A percentile compares a stretch with the other conserved stretches of the same genome.
Conservation (phyloP, 2,329 filamentous ascomycete genomes). For the Ophiostoma montium region DNA sequence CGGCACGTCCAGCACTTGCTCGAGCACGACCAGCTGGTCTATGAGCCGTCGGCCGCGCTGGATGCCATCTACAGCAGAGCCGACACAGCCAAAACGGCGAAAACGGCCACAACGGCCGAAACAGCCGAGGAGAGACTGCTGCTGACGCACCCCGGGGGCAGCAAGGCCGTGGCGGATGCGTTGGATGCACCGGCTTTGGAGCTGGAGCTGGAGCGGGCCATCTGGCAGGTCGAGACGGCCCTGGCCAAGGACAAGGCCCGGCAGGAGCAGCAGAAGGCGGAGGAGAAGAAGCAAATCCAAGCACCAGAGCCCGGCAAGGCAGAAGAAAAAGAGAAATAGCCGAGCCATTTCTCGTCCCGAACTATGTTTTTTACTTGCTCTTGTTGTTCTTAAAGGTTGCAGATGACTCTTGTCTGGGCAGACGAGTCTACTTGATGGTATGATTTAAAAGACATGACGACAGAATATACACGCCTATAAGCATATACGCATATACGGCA, state of each 20-base stretch:
- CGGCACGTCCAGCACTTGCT: slow-evolving; percentile 74
- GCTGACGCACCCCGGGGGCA: slow-evolving; percentile 20
- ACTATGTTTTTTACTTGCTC: too few relatives aligned
- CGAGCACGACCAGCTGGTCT: slow-evolving; percentile 53
- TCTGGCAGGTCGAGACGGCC: slow-evolving; percentile 53
- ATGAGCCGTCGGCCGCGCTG: slow-evolving; percentile 52
- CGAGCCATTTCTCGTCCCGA: too few relatives aligned
- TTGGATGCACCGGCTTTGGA: slow-evolving; percentile 56
- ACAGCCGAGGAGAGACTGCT: slow-evolving; percentile 29
- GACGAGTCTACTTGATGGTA: too few relatives aligned
- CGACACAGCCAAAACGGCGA: slow-evolving; percentile 17
- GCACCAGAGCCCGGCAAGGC: not conserved
- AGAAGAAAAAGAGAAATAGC: not conserved
- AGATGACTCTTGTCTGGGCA: not conserved
- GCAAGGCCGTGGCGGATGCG: slow-evolving; percentile 26
- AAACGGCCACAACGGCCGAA: slow-evolving; percentile 6
- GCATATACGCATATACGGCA: too few relatives aligned
- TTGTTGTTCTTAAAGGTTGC: too few relatives aligned
- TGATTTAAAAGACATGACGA: too few relatives aligned
- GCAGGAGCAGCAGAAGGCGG: slow-evolving; percentile 6
- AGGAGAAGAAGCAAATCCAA: not conserved
- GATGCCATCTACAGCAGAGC: slow-evolving; percentile 53
- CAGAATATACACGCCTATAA: too few relatives aligned
- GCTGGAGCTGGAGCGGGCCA: slow-evolving; percentile 59
- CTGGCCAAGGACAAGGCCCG: slow-evolving; percentile 23